Evolutionary conservation across 1,139 yeast species (phyloP), one percentile per base, ranked within the genome.

Genomic region (Yamadazyma friedrichii): DNA sequence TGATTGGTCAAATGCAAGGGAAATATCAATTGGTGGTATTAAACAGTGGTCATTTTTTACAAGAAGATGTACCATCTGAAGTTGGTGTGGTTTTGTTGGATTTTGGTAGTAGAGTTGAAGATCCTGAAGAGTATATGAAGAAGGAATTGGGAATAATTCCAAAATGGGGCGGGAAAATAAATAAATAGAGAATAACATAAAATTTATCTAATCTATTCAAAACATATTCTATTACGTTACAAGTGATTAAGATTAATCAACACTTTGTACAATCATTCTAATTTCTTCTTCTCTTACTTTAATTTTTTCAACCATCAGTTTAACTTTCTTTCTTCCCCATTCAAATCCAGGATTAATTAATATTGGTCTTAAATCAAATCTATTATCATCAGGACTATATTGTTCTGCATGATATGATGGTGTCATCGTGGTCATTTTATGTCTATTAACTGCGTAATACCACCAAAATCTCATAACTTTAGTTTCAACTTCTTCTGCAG

Each of bases 371-470:
- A 94, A 71, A 60, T 93, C 99, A 61, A 86, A 93, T 54, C 99
- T 77, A 61, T 93, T 93, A 60, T 93, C 99, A 62, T 93, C 99
- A 1, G 98, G 98, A 1, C 97, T 88, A 59, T 94, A 93, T 56
- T 88, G 95, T 59, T 93, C 99, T 1, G 98, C 98, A 55, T 93
- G 98, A 57, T 93, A 94, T 17, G 95, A 80, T 11, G 99, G 99
- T 0, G 99, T 93, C 64, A 91, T 75, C 13, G 94, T 91, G 0
- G 98, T 93, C 83, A 88, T 94, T 65, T 93, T 93, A 64, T 93
- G 99, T 55, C 99, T 81, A 62, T 93, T 93, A 43, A 93, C 78
- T 6, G 98, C 96, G 62, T 93, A 93, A 58, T 78, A 93, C 70
- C 87, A 91, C 75, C 88, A 93, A 64, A 93, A 93, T 43, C 82